A percentile compares a stretch with the other conserved stretches of the same genome.
Evolutionary conservation across 305 asterid genomes (phyloP).

Genomic region (Solanum hybrid): DNA sequence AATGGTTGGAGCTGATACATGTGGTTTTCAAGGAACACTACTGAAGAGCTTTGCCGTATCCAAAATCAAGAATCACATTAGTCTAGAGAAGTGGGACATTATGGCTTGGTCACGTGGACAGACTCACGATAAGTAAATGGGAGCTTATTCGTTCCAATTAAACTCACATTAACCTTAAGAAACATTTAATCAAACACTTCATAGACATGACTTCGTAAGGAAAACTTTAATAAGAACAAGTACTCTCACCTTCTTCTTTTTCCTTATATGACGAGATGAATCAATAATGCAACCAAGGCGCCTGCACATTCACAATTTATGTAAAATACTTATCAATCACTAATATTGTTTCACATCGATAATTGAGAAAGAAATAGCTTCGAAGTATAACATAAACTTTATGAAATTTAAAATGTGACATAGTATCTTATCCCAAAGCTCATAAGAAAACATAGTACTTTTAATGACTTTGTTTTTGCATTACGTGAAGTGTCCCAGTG

Average conservation of each 20-base stretch:
- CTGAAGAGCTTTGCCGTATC: conserved; percentile 61
- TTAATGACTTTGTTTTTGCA: not conserved
- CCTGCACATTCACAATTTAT: not conserved
- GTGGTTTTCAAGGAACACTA: conserved; percentile 58
- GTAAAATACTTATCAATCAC: not conserved
- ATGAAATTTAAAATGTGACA: not conserved
- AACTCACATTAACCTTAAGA: not conserved
- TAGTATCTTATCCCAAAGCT: not conserved
- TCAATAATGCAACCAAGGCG: not conserved
- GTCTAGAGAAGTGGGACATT: not conserved
- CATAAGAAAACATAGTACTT: not conserved
- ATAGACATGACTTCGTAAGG: not conserved
- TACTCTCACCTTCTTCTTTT: not conserved
- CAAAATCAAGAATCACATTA: not conserved
- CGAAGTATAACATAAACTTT: not conserved
- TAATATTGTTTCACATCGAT: not conserved
- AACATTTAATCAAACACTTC: not conserved
- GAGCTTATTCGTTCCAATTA: not conserved
- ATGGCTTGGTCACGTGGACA: not conserved
- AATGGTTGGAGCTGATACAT: conserved; percentile 90
- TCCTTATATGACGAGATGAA: not conserved
- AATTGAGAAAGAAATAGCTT: not conserved
- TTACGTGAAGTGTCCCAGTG: not conserved
- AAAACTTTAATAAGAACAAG: not conserved
- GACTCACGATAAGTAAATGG: not conserved